phyloP scores from a whole-genome alignment of 140 eudicot species.

The Flaveria floridana region DNA sequence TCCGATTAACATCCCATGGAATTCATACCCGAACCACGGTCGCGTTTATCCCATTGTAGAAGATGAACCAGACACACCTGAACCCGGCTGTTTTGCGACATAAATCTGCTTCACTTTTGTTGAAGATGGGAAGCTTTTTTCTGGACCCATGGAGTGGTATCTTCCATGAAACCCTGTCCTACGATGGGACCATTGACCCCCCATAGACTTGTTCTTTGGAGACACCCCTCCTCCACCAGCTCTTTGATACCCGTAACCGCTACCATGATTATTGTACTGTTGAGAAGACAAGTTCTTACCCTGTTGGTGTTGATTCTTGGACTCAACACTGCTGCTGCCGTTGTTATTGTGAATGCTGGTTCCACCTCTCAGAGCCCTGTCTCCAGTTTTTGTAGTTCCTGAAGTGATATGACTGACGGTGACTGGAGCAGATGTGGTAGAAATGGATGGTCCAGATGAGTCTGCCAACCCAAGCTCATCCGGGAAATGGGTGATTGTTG shows the following conservation, averaged over 20 bases:
- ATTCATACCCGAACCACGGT: background rate
- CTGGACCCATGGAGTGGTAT: conserved; percentile 49
- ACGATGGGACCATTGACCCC: conserved; percentile 75
- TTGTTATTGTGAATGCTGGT: too few species aligned
- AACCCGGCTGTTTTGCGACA: conserved; percentile 75
- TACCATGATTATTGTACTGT: conserved; percentile 24
- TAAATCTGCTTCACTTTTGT: conserved; percentile 78
- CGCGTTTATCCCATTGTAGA: conserved; percentile 34
- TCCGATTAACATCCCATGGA: conserved; percentile 25
- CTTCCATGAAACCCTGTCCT: conserved; percentile 81
- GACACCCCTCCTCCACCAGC: conserved; percentile 44
- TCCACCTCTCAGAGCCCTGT: conserved; percentile 8
- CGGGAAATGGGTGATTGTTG: conserved; percentile 47
- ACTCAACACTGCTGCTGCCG: conserved; percentile 32
- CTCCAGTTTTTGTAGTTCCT: conserved; percentile 37
- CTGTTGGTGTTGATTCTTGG: conserved; percentile 52
- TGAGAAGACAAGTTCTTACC: conserved; percentile 46
- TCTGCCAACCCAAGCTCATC: conserved; percentile 57
- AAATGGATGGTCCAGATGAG: conserved; percentile 40
- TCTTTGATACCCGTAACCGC: conserved; percentile 60
- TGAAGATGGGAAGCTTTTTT: conserved; percentile 45
- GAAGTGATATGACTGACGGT: conserved; percentile 35
- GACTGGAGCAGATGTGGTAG: conserved; percentile 39
- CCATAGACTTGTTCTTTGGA: conserved; percentile 52
- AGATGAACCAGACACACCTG: conserved; percentile 43